Evolutionary conservation across 2,329 filamentous ascomycete species (phyloP).

Genomic region (Fusarium globosum): DNA sequence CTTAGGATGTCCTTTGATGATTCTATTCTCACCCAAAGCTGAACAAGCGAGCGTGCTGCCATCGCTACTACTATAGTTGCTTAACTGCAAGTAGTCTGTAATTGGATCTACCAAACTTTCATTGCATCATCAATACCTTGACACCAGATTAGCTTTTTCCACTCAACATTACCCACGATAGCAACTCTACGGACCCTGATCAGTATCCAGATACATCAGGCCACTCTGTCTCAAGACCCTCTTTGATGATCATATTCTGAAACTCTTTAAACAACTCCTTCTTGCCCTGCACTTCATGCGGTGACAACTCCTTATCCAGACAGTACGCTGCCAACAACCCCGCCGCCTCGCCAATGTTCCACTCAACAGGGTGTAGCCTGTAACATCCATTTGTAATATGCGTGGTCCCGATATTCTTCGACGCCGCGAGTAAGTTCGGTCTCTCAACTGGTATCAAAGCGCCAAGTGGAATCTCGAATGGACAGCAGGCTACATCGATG

Average conservation of each 20-base stretch:
- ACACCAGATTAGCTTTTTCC: too few species aligned
- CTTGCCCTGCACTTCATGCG: slow-evolving; percentile 37
- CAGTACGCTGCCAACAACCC: slow-evolving; percentile 43
- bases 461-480: slow-evolving; percentile 44
- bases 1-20: too few species aligned
- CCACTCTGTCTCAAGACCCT: slow-evolving; percentile 34
- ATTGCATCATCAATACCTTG: background rate
- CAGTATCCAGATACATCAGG: slow-evolving; percentile 32
- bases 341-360: slow-evolving; percentile 45
- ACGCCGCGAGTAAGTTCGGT: slow-evolving; percentile 41
- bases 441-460: slow-evolving; percentile 36
- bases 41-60: too few species aligned
- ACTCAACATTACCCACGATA: too few species aligned
- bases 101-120: too few species aligned
- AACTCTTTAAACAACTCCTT: slow-evolving; percentile 11
- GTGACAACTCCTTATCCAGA: slow-evolving; percentile 28
- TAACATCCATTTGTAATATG: slow-evolving; percentile 47
- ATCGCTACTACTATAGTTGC: too few species aligned
- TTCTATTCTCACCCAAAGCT: too few species aligned
- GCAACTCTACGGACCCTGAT: background rate
- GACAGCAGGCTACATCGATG: slow-evolving; percentile 46
- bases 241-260: slow-evolving; percentile 11
- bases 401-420: slow-evolving; percentile 46
- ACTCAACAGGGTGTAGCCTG: slow-evolving; percentile 44
- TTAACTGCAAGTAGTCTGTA: too few species aligned